Percentiles rank a stretch among this genome's conserved stretches.
Evolutionary conservation across 148 eudicot genomes (phyloP).

Genomic region (Camellia lanceoleosa): DNA sequence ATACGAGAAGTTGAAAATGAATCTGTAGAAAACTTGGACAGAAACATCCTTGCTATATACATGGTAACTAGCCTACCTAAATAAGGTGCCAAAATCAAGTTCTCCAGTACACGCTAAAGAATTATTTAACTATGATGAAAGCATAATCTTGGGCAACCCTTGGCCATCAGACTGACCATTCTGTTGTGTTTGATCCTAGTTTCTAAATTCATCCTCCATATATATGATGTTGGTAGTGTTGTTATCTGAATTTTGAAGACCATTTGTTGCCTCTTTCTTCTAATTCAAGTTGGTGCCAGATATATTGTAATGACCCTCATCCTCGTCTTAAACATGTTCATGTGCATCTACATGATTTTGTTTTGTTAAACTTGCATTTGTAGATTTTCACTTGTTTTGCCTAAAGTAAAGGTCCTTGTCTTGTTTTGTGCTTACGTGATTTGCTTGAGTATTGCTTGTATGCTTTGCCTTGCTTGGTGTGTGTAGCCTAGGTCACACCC

Average conservation of each 20-base stretch:
- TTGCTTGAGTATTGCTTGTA: no score
- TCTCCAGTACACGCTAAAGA: background rate
- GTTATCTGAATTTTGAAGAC: background rate
- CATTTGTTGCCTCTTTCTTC: background rate
- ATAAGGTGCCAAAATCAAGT: background rate
- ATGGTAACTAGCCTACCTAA: background rate
- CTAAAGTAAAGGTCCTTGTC: no score
- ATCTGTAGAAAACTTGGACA: background rate
- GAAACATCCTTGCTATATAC: background rate
- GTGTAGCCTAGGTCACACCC: no score
- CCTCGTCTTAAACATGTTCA: no score
- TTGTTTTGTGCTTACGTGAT: no score
- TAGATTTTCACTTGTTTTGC: no score
- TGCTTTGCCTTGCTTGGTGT: no score
- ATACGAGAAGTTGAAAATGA: background rate
- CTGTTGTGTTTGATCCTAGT: background rate
- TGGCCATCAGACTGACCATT: background rate
- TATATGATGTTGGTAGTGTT: background rate
- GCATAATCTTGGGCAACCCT: no score
- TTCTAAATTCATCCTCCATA: background rate
- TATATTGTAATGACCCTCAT: no score
- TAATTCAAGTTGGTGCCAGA: background rate
- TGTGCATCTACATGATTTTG: no score
- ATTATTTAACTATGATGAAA: background rate
- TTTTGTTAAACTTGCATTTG: no score